Base-by-base conservation (phyloP, 352 stramenopile genomes). In the Elongisporangium senticosum region DNA sequence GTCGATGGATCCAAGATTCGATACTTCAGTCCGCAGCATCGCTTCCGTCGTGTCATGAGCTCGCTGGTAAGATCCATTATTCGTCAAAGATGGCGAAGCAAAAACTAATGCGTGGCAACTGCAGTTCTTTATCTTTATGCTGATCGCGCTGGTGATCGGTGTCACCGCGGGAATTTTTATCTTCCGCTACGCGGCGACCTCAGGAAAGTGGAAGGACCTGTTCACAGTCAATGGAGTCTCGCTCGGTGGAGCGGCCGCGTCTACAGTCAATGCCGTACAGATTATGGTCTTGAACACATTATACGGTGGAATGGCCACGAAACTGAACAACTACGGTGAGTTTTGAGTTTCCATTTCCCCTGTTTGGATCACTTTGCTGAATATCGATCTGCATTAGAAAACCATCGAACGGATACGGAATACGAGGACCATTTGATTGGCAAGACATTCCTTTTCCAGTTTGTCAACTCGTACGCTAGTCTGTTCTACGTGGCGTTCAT, bases 331-430 rank as follows among this genome's bases (percentile, higher is more conserved):
- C 21, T 89, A 68, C 19, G 56, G 51, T 62, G 23, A 55, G 20
- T 37, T n/a, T n/a, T n/a, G n/a, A n/a, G n/a, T n/a, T n/a, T n/a
- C n/a, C n/a, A n/a, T n/a, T n/a, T n/a, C n/a, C n/a, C n/a, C n/a
- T n/a, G n/a, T n/a, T n/a, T n/a, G n/a, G n/a, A n/a, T n/a, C n/a
- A n/a, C n/a, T n/a, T n/a, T n/a, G n/a, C n/a, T n/a, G n/a, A n/a
- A n/a, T n/a, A n/a, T n/a, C n/a, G n/a, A n/a, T n/a, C n/a, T 11
- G 23, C 23, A 26, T 26, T 21, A 64, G 97, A 99, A 65, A 99
- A 99, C 75, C 96, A 99, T 65, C 83, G 94, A 58, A 99, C 96
- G 0, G 95, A 99, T 65, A 97, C 94, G 2, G 89, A 98, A 64
- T 98, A 96, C 73, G 84, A 98, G 65, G 96, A 98, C 59, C 80